phyloP scores from a whole-genome alignment of 306 rosid species.

The Castanopsis chinensis region DNA sequence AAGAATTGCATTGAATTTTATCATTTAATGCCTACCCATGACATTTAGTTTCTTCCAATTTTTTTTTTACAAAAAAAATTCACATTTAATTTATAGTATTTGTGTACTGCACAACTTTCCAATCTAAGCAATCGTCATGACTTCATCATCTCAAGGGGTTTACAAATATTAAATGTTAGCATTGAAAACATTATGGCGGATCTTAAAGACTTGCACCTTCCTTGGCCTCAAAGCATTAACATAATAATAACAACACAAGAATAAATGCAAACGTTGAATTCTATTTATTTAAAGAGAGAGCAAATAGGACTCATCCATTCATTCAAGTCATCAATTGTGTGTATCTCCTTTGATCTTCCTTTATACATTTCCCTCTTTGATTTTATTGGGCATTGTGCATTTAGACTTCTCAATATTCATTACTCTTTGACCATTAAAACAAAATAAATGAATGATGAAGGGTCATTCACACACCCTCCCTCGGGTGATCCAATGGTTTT shows the following conservation, averaged over 20 bases:
- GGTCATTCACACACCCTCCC: not conserved
- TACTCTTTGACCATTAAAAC: not conserved
- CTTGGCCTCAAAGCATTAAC: not conserved
- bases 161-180: constrained; percentile 27
- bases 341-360: not conserved
- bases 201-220: constrained; percentile 27
- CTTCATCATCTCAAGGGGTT: constrained; percentile 20
- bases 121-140: constrained; percentile 1
- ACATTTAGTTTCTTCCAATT: not conserved
- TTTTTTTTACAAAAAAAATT: not conserved
- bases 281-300: not conserved
- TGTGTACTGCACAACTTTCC: not conserved
- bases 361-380: too few species aligned
- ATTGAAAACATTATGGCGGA: constrained; percentile 19
- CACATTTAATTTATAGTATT: not conserved
- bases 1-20: not conserved
- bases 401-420: not conserved
- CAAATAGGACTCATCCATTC: not conserved
- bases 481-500: too few species aligned
- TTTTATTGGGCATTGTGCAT: not conserved
- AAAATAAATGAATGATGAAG: not conserved
- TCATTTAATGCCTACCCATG: not conserved
- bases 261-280: not conserved
- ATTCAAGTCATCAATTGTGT: not conserved
- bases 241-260: not conserved